phyloP scores from a whole-genome alignment of 257 asterid genomes.

The Fraxinus pennsylvanica region DNA sequence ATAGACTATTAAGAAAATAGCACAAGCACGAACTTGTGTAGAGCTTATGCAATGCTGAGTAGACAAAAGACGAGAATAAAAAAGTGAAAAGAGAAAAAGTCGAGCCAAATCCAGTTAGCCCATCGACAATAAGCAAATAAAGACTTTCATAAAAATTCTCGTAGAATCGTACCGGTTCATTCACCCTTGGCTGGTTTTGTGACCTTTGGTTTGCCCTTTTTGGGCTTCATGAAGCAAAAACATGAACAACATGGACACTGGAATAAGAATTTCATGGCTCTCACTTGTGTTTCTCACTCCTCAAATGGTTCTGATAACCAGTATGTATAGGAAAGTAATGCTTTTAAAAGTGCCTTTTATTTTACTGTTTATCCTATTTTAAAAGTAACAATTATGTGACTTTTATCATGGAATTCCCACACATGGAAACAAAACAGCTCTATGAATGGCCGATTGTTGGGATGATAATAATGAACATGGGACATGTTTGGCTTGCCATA shows the following conservation, averaged over 20 bases:
- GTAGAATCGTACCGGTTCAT: neutral
- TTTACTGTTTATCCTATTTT: neutral
- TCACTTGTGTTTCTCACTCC: conserved; percentile 3
- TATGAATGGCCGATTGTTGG: neutral
- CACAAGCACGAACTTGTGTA: neutral
- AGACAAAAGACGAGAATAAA: neutral
- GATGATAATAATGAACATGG: conserved; percentile 20
- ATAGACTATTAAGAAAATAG: neutral
- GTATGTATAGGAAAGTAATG: conserved; percentile 21
- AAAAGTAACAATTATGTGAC: neutral
- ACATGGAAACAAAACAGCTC: too few species aligned
- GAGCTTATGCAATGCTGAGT: neutral
- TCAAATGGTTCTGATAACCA: conserved; percentile 10
- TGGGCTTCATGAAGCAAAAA: conserved; percentile 77
- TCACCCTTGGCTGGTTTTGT: conserved; percentile 17
- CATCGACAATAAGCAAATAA: neutral
- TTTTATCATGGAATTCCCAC: neutral
- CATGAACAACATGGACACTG: conserved; percentile 85
- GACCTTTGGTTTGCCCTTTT: conserved; percentile 53
- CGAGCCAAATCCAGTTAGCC: neutral
- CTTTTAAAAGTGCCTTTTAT: neutral
- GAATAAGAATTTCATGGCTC: conserved; percentile 69
- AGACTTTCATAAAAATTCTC: neutral
- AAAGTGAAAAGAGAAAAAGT: neutral
- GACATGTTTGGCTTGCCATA: neutral